These are phyloP conservation scores for Furcasterigmium sp. DNA, from an alignment of 2,329 filamentous ascomycete species.

Conservation along the genomic window DNA sequence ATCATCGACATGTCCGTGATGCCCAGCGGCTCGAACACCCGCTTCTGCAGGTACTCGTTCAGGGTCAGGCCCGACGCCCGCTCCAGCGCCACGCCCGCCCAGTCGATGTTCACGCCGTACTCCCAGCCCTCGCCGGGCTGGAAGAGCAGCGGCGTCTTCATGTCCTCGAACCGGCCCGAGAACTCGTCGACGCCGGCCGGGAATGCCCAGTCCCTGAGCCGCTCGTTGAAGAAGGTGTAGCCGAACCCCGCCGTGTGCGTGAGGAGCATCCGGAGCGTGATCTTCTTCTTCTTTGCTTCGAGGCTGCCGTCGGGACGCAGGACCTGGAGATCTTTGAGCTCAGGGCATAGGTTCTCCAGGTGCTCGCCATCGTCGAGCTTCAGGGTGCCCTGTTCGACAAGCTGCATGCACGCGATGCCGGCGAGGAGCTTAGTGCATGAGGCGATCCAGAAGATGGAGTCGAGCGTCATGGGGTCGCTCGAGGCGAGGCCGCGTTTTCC, in stretches of 20 bases:
- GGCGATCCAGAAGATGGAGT: constrained; percentile 28
- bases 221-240: constrained; percentile 34
- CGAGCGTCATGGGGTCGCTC: constrained; percentile 13
- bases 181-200: constrained; percentile 4
- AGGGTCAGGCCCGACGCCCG: constrained; percentile 35
- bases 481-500: constrained; percentile 1
- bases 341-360: constrained; percentile 30
- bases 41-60: constrained; percentile 33
- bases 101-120: constrained; percentile 45
- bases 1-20: constrained; percentile 32
- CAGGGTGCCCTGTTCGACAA: constrained; percentile 46
- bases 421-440: constrained; percentile 40
- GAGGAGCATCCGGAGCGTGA: constrained; percentile 48
- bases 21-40: constrained; percentile 38
- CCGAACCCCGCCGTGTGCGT: constrained; percentile 41
- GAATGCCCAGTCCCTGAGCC: neutral
- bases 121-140: constrained; percentile 46
- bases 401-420: constrained; percentile 44
- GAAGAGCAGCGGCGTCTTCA: constrained; percentile 36
- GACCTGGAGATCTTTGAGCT: constrained; percentile 41
- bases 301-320: constrained; percentile 33
- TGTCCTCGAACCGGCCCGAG: constrained; percentile 13
- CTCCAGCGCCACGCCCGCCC: constrained; percentile 47
- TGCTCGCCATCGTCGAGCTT: constrained; percentile 36
- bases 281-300: constrained; percentile 22